phyloP scores from a whole-genome alignment of 441 rosid species.

The Pelargonium exstipulatum region DNA sequence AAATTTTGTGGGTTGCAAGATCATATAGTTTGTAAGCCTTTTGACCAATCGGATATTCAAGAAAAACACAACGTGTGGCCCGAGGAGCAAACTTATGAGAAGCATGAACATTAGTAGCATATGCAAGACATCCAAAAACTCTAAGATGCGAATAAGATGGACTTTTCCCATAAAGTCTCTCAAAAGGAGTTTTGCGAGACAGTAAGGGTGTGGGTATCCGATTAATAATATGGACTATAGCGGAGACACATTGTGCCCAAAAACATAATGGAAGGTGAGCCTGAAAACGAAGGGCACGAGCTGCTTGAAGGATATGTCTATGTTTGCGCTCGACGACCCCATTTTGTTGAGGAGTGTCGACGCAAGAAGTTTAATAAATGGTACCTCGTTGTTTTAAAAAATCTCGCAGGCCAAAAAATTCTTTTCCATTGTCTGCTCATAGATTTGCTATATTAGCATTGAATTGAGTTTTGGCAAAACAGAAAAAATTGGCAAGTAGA shows the following conservation, averaged over 20 bases:
- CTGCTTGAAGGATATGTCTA: not conserved
- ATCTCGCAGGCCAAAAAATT: not conserved
- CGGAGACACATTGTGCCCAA: not conserved
- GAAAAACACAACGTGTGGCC: conserved; percentile 1
- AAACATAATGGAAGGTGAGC: not conserved
- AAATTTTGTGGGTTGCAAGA: not conserved
- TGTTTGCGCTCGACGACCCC: not conserved
- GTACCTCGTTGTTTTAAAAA: not conserved
- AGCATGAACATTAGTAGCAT: not conserved
- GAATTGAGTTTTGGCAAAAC: not conserved
- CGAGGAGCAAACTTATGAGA: not conserved
- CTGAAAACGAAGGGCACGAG: not conserved
- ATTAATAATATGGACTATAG: not conserved
- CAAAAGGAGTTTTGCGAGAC: not conserved
- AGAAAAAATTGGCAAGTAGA: not conserved
- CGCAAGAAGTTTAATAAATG: not conserved
- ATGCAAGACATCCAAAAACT: conserved; percentile 10
- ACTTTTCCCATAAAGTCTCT: not conserved
- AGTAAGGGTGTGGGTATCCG: not conserved
- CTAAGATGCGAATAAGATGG: not conserved
- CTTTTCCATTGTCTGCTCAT: not conserved
- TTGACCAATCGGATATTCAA: conserved; percentile 5
- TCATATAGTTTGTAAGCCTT: not conserved
- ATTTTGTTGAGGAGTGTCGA: too few relatives aligned
- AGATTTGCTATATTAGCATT: not conserved